Evolutionary conservation across 805 yeast genomes (phyloP), one percentile per base, ranked within the genome.

Genomic region (Cyberlindnera xishuangbannaensis): DNA sequence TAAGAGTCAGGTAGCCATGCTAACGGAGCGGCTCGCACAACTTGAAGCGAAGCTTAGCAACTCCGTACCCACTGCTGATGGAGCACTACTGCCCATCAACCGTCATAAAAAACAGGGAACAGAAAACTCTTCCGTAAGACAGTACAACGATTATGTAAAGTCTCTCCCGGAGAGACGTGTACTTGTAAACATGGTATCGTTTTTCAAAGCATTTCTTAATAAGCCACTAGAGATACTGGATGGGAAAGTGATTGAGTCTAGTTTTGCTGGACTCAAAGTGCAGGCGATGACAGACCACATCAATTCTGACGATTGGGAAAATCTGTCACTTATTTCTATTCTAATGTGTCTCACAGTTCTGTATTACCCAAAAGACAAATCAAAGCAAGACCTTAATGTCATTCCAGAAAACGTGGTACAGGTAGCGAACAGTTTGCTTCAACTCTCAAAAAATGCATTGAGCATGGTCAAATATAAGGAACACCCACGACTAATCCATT

Each of bases 381-480:
- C 41, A 3, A 35, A 33, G 14, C 21, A 18, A 9, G 44, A 44
- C 8, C 28, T 44, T 10, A 16, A 27, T 3, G 37, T 47, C 5
- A 22, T 33, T 4, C 22, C 24, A 1, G 34, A 34, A 3, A 11
- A 24, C 2, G 33, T 40, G 2, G 38, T 44, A 2, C 27, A 29
- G 6, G 28, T 29, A 15, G 43, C 51, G 5, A 44, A 44, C 25
- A 22, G 18, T 5, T 31, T 46, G 8, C 31, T 41, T 4, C 43
- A 43, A 15, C 22, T 40, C 7, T 47, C 53, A 18, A 47, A 48
- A 24, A 33, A 19, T 14, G 43, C 44, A 3, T 21, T 48, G 15
- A 35, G 30, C 7, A 30, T 32, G 14, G 39, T 46, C 15, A 30
- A 36, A n/a, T 48, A 43, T 31, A 44, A 41, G 25, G 50, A 48